Evolutionary conservation across 1,284 basidiomycete genomes (phyloP), one percentile per base, ranked within the genome.

Genomic region (Violaceomyces palustris): DNA sequence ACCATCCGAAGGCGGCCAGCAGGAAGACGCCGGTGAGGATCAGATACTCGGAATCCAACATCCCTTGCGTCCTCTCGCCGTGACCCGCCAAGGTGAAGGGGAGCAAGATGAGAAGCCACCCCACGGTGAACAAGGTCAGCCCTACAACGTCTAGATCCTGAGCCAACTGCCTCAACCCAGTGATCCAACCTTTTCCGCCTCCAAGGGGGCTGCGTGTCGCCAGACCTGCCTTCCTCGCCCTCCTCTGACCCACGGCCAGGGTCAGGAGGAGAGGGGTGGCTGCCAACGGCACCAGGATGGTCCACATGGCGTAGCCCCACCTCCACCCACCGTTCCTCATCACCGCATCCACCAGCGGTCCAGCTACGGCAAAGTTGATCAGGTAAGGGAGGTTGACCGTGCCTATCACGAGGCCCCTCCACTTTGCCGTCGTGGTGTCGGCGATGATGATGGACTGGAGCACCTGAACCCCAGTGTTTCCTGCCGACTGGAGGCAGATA

Each of bases 381-480:
- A 88, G 78, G 72, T 83, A 87, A 76, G 86, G 86, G 28, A 83
- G 70, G 7, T 82, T 81, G 42, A 66, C 56, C 12, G 62, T 53
- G 12, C 79, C 78, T 2, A 82, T 79, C 15, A 85, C 80, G 9
- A 88, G 76, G 10, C 85, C 86, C 45, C 87, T 80, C 84, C 85
- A 88, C 64, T 82, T 79, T 11, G 88, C 79, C 2, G 82, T 83
- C 3, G 87, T 88, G 58, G 85, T 83, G 67, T 90, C 87, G 15
- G 86, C 86, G 44, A 75, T 74, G 60, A 75, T 67, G 53, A 74
- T 69, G 34, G 58, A 51, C 83, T 48, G 78, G 72, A 68, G 77
- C 74, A 35, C 79, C 75, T 67, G 59, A 0, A 72, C 63, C 31
- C 67, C 73, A 26, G 74, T 74, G 12, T 64, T 60, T 76, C 53